Conservation (phyloP, 1,284 basidiomycete species). For the Fistulina hepatica region DNA sequence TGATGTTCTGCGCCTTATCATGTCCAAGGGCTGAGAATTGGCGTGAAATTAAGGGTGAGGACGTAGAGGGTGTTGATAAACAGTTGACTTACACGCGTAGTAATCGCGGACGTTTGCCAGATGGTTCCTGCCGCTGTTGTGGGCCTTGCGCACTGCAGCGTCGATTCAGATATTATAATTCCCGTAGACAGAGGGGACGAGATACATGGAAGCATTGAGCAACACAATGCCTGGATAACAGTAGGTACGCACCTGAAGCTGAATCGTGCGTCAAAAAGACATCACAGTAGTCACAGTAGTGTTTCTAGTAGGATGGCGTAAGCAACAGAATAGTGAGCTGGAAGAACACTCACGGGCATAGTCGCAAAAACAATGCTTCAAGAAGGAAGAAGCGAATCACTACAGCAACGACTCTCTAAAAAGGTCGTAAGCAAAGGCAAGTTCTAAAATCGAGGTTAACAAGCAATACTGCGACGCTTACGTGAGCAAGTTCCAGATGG, state of each 20-base stretch:
- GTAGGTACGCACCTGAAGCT: conserved; percentile 52
- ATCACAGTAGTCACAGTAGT: conserved; percentile 90
- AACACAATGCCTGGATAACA: conserved; percentile 1
- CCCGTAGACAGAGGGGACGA: too few relatives aligned
- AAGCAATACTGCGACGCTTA: too few relatives aligned
- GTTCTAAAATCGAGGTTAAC: too few relatives aligned
- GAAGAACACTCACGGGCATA: conserved; percentile 40
- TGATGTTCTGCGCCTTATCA: conserved; percentile 92
- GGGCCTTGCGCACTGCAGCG: conserved; percentile 82
- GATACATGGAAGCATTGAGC: conserved; percentile 11
- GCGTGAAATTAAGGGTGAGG: conserved; percentile 10
- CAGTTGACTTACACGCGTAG: conserved; percentile 67
- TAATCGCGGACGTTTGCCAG: conserved; percentile 95
- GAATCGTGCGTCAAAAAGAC: conserved; percentile 87
- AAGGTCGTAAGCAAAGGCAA: not conserved
- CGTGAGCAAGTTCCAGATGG: too few relatives aligned
- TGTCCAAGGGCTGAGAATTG: conserved; percentile 74
- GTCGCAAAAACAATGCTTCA: too few relatives aligned
- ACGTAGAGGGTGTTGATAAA: not conserved
- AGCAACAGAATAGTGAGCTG: conserved; percentile 3
- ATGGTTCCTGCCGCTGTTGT: conserved; percentile 96
- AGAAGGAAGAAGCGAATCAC: too few relatives aligned
- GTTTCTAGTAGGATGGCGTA: conserved; percentile 43
- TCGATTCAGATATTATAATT: not conserved
- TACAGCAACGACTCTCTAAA: too few relatives aligned